Base-by-base conservation (phyloP, 2,329 filamentous ascomycete species). In the Aureobasidium melanogenum region DNA sequence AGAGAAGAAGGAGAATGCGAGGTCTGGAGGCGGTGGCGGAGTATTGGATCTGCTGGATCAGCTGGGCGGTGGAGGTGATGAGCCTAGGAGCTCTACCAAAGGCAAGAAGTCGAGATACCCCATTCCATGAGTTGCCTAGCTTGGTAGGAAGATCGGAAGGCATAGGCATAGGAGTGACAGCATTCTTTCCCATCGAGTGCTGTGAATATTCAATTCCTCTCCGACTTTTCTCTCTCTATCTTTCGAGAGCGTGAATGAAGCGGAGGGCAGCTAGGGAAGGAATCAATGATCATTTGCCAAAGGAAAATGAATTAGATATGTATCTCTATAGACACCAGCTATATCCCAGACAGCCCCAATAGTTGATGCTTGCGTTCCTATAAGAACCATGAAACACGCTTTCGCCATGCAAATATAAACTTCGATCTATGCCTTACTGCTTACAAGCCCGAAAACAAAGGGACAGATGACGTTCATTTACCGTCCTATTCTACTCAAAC, bases 1-100 rank as follows among this genome's bases (percentile, higher is more conserved):
- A 52, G 63, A 67, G 67, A 64, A 61, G 64, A 32, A 65, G 50
- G 39, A 66, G 65, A 61, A 61, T n/a, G 43, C 30, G 12, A 38
- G 22, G 9, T 26, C 34, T 3, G 56, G 44, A 8, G 56, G 43
- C 1, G 39, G 43, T 3, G 56, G 44, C 2, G 36, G 36, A 30
- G 56, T 59, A 7, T 24, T 59, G 22, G 56, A 59, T 30, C 5
- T 59, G 30, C 17, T 59, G 43, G 34, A 28, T 22, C 32, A 59
- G 12, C 17, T 59, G 55, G 56, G 56, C 3, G 56, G 56, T 9
- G 56, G 56, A 14, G 7, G 32, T 22, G 39, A 50, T 17, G 56
- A 50, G 7, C 30, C 34, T 5, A 50, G 32, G 34, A 10, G 22
- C 7, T 59, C 56, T 10, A 41, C n/a, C 15, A 59, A n/a, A n/a